Conservation (phyloP, 768 basidiomycete species). For the Gloeostereum incarnatum region DNA sequence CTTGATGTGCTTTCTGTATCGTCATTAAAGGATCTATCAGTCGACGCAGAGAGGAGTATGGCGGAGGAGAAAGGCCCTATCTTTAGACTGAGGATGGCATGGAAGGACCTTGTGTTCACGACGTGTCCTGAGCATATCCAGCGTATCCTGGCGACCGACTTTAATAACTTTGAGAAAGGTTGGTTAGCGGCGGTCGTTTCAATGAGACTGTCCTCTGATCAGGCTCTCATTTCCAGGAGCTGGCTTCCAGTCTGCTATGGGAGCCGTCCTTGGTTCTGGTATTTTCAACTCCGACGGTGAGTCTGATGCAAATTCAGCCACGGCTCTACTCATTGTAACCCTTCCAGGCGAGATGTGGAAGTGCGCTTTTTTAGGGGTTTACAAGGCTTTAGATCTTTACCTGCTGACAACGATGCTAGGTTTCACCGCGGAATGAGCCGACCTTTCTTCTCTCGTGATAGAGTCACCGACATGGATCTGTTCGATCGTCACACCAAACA, state of each 20-base stretch:
- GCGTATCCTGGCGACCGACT: conserved; percentile 45
- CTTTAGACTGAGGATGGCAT: conserved; percentile 35
- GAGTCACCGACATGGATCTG: conserved; percentile 49
- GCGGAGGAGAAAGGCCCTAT: conserved; percentile 28
- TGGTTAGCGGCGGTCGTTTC: neutral
- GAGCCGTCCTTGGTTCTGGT: conserved; percentile 47
- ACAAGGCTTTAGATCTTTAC: neutral
- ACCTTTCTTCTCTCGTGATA: conserved; percentile 53
- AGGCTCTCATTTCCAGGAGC: conserved; percentile 18
- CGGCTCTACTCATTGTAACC: conserved; percentile 22
- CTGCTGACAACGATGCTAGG: conserved; percentile 12
- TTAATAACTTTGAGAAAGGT: conserved; percentile 55
- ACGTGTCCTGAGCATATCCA: conserved; percentile 48
- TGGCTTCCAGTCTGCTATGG: conserved; percentile 32
- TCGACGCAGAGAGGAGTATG: too few species aligned
- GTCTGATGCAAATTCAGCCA: conserved; percentile 14
- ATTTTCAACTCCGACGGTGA: conserved; percentile 63
- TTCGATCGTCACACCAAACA: conserved; percentile 47
- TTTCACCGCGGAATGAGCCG: conserved; percentile 60
- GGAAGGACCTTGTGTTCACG: conserved; percentile 36
- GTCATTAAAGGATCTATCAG: conserved; percentile 31
- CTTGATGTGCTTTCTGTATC: neutral
- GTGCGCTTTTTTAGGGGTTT: conserved; percentile 15
- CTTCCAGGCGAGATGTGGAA: conserved; percentile 39
- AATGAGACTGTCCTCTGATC: neutral